phyloP scores from a whole-genome alignment of 495 filamentous ascomycete genomes.

The Tuber indicum region DNA sequence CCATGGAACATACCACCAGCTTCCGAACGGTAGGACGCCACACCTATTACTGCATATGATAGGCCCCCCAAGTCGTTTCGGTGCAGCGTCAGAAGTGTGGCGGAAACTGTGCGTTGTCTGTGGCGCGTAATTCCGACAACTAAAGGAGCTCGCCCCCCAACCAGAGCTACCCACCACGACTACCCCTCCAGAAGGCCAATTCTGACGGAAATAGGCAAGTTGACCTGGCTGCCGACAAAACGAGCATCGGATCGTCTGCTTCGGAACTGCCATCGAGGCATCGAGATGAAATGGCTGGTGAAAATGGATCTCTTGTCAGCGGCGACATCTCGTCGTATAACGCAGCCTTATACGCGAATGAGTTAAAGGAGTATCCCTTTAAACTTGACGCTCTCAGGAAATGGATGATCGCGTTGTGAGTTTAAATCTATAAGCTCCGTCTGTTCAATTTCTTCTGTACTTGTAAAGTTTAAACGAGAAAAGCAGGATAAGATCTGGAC shows the following conservation, averaged over 20 bases:
- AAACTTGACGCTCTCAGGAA: conserved; percentile 39
- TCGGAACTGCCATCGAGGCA: conserved; percentile 30
- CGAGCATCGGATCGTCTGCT: conserved; percentile 1
- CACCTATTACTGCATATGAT: background rate
- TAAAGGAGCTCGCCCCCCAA: conserved; percentile 30
- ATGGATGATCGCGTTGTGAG: conserved; percentile 43
- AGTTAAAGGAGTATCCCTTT: conserved; percentile 39
- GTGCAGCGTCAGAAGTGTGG: background rate
- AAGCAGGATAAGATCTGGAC: background rate
- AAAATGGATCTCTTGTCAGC: conserved; percentile 36
- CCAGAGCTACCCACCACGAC: conserved; percentile 36
- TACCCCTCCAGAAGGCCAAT: conserved; percentile 36
- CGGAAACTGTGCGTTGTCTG: conserved; percentile 39
- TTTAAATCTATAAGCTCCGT: conserved; percentile 8
- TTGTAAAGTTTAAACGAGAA: background rate
- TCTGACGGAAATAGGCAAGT: conserved; percentile 11
- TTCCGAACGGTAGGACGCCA: background rate
- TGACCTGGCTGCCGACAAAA: background rate
- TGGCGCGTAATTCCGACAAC: conserved; percentile 30
- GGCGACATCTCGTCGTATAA: conserved; percentile 35
- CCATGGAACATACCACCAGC: background rate
- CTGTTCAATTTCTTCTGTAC: conserved; percentile 17
- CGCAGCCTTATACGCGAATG: conserved; percentile 35
- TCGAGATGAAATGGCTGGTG: conserved; percentile 39
- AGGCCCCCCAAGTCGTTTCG: background rate